Percentiles rank a stretch among this genome's conserved stretches.
Conservation (phyloP, 2,329 filamentous ascomycete genomes). For the Alternaria alternata region DNA sequence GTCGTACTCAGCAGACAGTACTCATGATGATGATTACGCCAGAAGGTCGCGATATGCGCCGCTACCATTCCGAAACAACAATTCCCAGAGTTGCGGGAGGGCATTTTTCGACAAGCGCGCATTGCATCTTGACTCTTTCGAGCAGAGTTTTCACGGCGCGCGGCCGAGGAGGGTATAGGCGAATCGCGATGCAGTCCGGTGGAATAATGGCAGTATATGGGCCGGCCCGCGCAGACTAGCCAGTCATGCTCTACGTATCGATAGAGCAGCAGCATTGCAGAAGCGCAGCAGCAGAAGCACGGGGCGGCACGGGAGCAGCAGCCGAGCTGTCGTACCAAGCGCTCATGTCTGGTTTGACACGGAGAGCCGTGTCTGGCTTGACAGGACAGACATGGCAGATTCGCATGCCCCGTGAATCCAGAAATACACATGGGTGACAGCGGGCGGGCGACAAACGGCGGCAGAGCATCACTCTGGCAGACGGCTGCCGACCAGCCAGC, state of each 20-base stretch:
- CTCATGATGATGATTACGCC: slow-evolving; percentile 26
- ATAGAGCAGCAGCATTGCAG: slow-evolving; percentile 18
- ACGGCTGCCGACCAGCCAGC: slow-evolving; percentile 18
- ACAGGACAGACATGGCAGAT: neutral
- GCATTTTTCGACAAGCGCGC: slow-evolving; percentile 18
- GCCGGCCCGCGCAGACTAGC: slow-evolving; percentile 44
- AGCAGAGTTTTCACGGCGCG: slow-evolving; percentile 36
- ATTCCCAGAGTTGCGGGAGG: slow-evolving; percentile 7
- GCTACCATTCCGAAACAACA: slow-evolving; percentile 14
- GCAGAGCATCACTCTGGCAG: slow-evolving; percentile 28
- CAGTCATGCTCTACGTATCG: slow-evolving; percentile 29
- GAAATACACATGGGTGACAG: slow-evolving; percentile 14
- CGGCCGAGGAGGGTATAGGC: slow-evolving; percentile 23
- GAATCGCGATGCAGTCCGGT: slow-evolving; percentile 31
- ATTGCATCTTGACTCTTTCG: slow-evolving; percentile 27
- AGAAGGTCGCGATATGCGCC: slow-evolving; percentile 16
- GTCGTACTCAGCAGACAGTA: slow-evolving; percentile 25
- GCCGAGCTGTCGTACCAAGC: slow-evolving; percentile 36
- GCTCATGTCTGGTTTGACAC: slow-evolving; percentile 3
- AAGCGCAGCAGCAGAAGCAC: slow-evolving; percentile 2
- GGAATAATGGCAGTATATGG: slow-evolving; percentile 35
- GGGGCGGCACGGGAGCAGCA: slow-evolving; percentile 33
- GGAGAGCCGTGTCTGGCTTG: neutral
- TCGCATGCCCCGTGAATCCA: slow-evolving; percentile 10
- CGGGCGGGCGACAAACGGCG: slow-evolving; percentile 29